A percentile compares a stretch with the other conserved stretches of the same genome.
These are phyloP conservation scores for Coemansia sp. DNA, from an alignment of 192 early-diverging fungal species.

Conservation along the genomic window DNA sequence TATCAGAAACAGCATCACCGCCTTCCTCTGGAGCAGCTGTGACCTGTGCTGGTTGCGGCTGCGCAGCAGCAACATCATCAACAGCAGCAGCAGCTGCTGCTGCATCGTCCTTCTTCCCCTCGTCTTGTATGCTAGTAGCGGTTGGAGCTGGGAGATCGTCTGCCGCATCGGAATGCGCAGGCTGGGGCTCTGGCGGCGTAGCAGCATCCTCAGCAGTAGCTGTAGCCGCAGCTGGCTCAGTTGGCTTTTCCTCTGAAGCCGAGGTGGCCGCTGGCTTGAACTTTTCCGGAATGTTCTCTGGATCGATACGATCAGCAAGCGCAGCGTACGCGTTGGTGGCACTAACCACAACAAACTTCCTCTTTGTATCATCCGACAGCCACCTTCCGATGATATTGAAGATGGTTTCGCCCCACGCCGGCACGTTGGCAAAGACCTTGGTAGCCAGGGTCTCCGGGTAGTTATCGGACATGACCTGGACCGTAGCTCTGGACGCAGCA, in stretches of 20 bases:
- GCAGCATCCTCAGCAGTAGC: not conserved
- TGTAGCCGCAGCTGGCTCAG: not conserved
- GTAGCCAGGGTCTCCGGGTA: conserved; percentile 64
- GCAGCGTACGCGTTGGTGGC: conserved; percentile 34
- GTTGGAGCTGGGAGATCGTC: conserved; percentile 11
- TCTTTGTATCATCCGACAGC: conserved; percentile 60
- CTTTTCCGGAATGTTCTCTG: conserved; percentile 36
- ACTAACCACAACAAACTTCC: conserved; percentile 62
- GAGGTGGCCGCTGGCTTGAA: conserved; percentile 27
- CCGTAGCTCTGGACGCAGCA: conserved; percentile 55
- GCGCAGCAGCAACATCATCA: not conserved
- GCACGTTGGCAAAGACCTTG: conserved; percentile 64
- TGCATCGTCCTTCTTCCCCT: not conserved
- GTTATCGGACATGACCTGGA: conserved; percentile 62
- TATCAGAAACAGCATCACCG: not conserved
- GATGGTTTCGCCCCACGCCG: conserved; percentile 61
- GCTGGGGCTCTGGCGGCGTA: conserved; percentile 17
- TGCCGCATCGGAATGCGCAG: conserved; percentile 34
- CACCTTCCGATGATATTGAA: conserved; percentile 60
- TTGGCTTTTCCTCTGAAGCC: not conserved
- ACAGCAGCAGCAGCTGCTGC: not conserved
- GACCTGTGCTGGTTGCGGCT: conserved; percentile 11
- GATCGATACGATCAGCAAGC: conserved; percentile 45
- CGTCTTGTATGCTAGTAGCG: not conserved
- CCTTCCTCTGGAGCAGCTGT: conserved; percentile 29